Base-by-base conservation (phyloP, 192 early-diverging fungal species). In the Obelidium mucronatum region DNA sequence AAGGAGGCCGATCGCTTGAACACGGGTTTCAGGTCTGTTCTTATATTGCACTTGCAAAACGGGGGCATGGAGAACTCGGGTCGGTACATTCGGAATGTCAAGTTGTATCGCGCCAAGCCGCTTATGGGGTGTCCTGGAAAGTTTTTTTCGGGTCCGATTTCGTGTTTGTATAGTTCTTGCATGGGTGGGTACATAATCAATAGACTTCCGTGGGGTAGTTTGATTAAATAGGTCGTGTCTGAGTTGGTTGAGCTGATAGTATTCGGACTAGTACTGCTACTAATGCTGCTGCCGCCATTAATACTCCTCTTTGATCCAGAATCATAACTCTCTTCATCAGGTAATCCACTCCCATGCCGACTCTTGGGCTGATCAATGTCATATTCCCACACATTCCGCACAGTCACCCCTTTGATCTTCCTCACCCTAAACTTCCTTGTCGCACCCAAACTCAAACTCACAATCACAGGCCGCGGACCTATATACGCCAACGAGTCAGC, bases 131-230 rank as follows among this genome's bases (percentile, higher is more conserved):
- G 84, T 53, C 61, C 66, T 24, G 53, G 35, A 31, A 83, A 44
- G 19, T 60, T 35, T 6, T 56, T 65, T 19, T 58, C 63, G 13
- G 74, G 67, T 26, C 82, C 84, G 28, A 88, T 64, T 31, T 62
- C 67, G 74, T 88, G 86, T 24, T 80, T 79, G 75, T 84, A 87
- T 40, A 78, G 65, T 76, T 86, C 85, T 71, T 84, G 82, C 63
- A 77, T 73, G 3, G 84, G 84, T 6, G 86, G 84, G 70, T 85
- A 82, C 86, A 88, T 88, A 66, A 88, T 80, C 26, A 85, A 60
- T 15, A 88, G 78, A 19, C 75, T 82, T 42, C 83, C 82, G 73
- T 88, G 86, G 13, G 81, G 80, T 30, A 88, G 76, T 31, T 81
- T 51, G 42, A 88, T 86, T 82, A 15, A 78, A 74, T 34, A 88